Base-by-base conservation (phyloP, 208 protist genomes). In the Perkinsela sp. region DNA sequence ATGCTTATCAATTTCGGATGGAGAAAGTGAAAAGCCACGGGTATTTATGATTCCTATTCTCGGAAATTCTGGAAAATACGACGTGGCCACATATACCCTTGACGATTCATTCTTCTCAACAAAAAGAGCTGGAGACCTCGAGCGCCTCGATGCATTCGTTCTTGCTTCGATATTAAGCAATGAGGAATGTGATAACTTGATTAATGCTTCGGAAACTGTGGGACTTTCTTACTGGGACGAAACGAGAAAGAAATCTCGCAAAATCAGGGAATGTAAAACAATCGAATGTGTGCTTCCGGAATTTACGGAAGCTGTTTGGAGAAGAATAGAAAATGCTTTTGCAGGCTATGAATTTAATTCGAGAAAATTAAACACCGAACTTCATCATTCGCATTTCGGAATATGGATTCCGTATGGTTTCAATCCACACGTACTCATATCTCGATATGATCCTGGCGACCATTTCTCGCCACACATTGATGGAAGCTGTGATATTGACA, bases 391-490 rank as follows among this genome's bases (percentile, higher is more conserved):
- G 6, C 6, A n/a, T 6, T n/a, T 6, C 22, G 40, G 40, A 57
- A 57, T n/a, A 22, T 93, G 88, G 86, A 73, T 79, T 32, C 78
- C 85, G 0, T 70, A 80, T 66, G 76, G 75, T 1, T 76, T 93
- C 0, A 81, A 85, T 1, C 48, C 69, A 28, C 88, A 90, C 67
- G 74, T 93, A 29, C 78, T 90, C 2, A 76, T 93, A 48, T 82
- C 80, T 28, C 75, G 79, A 29, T 93, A 93, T 75, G 72, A 71
- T 31, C 69, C 77, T 0, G 85, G 88, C 66, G 88, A 85, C 22
- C 88, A 93, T 78, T 93, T 93, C 68, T 85, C 86, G 72, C 88
- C 88, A 0, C 88, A 93, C 76, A 77, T 88, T 30, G 88, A 93
- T 74, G 88, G 88, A 29, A 80, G 80, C 31, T 90, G 80, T 31